Base-by-base conservation (phyloP, 345 rosid species). In the Populus nigra region DNA sequence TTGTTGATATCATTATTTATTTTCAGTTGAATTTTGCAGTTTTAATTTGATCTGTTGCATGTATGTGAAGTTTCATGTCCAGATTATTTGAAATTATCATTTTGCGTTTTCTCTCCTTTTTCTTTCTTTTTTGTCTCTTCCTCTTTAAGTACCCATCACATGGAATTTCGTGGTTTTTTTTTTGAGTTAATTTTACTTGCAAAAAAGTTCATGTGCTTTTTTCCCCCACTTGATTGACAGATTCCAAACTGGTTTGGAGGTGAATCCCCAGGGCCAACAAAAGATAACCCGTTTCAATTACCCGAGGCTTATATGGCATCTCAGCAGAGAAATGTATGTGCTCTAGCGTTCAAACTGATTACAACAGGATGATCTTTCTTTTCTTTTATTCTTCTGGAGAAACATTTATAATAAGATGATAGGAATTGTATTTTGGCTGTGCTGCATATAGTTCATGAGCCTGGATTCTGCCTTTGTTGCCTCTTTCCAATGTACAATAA, bases 161-260 rank as follows among this genome's bases (percentile, higher is more conserved):
- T 62, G 49, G n/a, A 38, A 27, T 49, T 62, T 16, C 38, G 20
- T 45, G 11, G 16, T 53, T 31, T 35, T 10, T 41, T 10, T 41
- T 12, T 12, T 6, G 69, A 20, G 29, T 59, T 59, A 59, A 27
- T 65, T 29, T 65, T 35, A 65, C 39, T 65, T 31, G 2, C 12
- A 18, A 4, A 63, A 63, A 23, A 8, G 7, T 63, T 53, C 59
- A 53, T 20, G 2, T 0, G 67, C 16, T 33, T 33, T 1, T 31
- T 41, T 73, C 47, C 84, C 20, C 69, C 53, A 74, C 22, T 68
- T 70, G 69, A 66, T 86, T 35, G 71, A 68, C 88, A 96, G 99
- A 96, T 96, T 77, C 99, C 99, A 62, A 94, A 83, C 85, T 94
- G 97, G 97, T 87, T 92, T 77, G 91, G 86, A 63, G 88, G 93